Percentiles rank a stretch among this genome's conserved stretches.
Conservation (phyloP, 768 basidiomycete species). For the Pleurotus sapidus region DNA sequence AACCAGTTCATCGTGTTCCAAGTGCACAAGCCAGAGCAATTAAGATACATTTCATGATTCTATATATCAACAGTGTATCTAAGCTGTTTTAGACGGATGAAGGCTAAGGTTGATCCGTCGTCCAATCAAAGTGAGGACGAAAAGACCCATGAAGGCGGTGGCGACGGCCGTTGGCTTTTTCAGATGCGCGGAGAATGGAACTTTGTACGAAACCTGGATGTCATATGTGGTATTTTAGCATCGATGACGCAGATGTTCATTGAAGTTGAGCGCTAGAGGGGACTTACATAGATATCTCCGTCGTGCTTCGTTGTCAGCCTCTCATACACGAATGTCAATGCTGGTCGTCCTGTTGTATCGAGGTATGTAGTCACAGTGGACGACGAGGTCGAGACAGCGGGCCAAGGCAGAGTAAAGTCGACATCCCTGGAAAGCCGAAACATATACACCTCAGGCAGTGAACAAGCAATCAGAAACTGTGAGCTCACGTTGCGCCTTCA, state of each 20-base stretch:
- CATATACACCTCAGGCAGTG: slow-evolving; percentile 5
- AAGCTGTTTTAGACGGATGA: slow-evolving; percentile 27
- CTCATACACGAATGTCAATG: slow-evolving; percentile 68
- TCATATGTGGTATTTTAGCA: not conserved
- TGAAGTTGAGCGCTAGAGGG: not conserved
- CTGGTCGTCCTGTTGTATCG: slow-evolving; percentile 87
- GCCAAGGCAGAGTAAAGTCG: slow-evolving; percentile 74
- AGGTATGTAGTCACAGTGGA: slow-evolving; percentile 85
- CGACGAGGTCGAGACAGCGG: slow-evolving; percentile 55
- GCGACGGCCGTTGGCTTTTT: slow-evolving; percentile 84
- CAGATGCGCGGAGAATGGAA: slow-evolving; percentile 76
- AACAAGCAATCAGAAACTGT: not conserved
- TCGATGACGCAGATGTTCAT: not conserved
- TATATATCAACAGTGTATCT: slow-evolving; percentile 12
- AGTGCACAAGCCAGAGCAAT: not conserved
- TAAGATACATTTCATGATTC: not conserved
- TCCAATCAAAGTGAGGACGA: slow-evolving; percentile 44
- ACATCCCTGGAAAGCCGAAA: slow-evolving; percentile 56
- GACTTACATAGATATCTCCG: slow-evolving; percentile 77
- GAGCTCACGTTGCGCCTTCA: slow-evolving; percentile 90
- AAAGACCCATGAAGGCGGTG: slow-evolving; percentile 64
- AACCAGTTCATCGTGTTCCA: no score
- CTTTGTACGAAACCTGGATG: slow-evolving; percentile 80
- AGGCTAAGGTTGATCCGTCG: slow-evolving; percentile 48
- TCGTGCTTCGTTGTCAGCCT: slow-evolving; percentile 78